Evolutionary conservation across 1,284 basidiomycete genomes (phyloP), one percentile per base, ranked within the genome.

Genomic region (Sanghuangporus baumii): DNA sequence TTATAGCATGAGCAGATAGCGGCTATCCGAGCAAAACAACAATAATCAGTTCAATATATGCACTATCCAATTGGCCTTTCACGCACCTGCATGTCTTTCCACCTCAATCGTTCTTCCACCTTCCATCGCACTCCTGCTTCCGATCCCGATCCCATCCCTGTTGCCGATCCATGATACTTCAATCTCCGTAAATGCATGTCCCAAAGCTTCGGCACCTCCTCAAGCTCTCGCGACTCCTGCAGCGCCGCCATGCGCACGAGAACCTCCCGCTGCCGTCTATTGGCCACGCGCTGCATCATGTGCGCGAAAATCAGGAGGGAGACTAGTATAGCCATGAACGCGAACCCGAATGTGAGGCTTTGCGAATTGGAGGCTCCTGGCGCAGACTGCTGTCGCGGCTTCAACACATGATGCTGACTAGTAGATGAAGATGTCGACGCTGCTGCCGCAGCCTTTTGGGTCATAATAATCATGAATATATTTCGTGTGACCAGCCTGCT

Each of bases 281-380:
- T 36, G 14, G 48, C 40, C 14, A n/a, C 36, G 7, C 59, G 20
- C 50, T 60, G 59, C 23, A 52, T 38, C 36, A 37, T 23, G 16
- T 47, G 48, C 46, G 59, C 59, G 40, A 52, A 34, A 23, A 40
- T 11, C 1, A 57, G n/a, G 37, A 48, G 47, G 31, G 36, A 37
- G 31, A 62, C 16, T 3, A 62, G 55, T 3, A 62, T 31, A 5
- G 43, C 61, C 46, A 62, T 57, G 55, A 62, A 62, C 12, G 56
- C 41, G n/a, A 62, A 57, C 4, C 61, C 61, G 55, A 62, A 62
- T 23, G 50, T 40, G 16, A 62, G 48, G 46, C 52, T 55, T 23
- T 54, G 34, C 34, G 51, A 31, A 18, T 40, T 34, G n/a, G 41
- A 9, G 37, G 14, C 18, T 11, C 34, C 36, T 36, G 48, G 18